These are phyloP conservation scores for Sarocladium brachiariae DNA, from an alignment of 2,329 filamentous ascomycete genomes.

Conservation along the genomic window DNA sequence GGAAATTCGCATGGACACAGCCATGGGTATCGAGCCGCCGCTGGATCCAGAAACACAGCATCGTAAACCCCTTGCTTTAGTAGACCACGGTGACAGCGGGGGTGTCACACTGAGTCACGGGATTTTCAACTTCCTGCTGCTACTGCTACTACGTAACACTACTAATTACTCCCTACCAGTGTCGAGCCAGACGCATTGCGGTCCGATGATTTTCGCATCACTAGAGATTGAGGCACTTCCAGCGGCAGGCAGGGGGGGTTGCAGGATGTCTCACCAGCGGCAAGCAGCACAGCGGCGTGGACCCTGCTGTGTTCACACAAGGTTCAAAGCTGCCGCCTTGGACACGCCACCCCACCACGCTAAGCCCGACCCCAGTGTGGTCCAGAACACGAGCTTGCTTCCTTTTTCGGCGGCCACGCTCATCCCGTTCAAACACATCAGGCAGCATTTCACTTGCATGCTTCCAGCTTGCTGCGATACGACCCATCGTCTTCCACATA, in stretches of 20 bases:
- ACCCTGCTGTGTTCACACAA: background rate
- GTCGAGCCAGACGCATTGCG: no score
- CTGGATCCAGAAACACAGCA: background rate
- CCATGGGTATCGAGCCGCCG: background rate
- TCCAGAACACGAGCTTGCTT: conserved; percentile 6
- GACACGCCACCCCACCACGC: conserved; percentile 2
- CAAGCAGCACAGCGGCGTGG: background rate
- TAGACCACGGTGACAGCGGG: background rate
- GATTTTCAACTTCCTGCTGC: no score
- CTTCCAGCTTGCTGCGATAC: conserved; percentile 1
- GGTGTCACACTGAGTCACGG: no score
- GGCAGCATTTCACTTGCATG: conserved; percentile 3
- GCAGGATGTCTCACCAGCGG: background rate
- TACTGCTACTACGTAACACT: no score
- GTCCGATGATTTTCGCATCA: background rate
- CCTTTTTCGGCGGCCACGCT: conserved; percentile 1
- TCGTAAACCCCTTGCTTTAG: background rate
- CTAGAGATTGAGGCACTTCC: background rate
- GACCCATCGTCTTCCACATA: background rate
- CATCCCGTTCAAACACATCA: background rate
- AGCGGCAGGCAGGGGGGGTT: background rate
- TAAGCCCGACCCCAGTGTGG: background rate
- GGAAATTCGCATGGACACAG: background rate
- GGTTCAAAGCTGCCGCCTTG: background rate
- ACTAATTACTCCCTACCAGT: no score